Evolutionary conservation across 352 stramenopile species (phyloP).

Genomic region (Phytopythium vexans): DNA sequence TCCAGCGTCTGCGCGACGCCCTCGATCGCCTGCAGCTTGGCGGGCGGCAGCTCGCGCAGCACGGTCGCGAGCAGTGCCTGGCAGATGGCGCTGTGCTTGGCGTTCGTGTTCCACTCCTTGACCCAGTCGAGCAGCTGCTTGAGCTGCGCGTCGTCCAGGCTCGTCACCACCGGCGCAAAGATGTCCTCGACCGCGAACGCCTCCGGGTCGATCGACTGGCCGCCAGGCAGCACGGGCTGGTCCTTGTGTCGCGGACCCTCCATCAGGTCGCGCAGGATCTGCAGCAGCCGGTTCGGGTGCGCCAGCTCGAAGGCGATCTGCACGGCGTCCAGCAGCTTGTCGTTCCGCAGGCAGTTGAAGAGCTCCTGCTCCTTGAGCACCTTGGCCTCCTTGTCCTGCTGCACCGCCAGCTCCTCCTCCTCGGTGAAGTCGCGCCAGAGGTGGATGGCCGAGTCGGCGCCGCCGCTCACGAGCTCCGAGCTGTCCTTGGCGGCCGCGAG

Average conservation of each 20-base stretch:
- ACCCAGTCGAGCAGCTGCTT: constrained; percentile 92
- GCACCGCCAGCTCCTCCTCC: constrained; percentile 80
- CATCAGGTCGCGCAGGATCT: constrained; percentile 85
- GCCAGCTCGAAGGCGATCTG: constrained; percentile 91
- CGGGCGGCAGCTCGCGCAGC: constrained; percentile 66
- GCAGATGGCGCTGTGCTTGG: constrained; percentile 90
- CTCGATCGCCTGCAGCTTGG: constrained; percentile 68
- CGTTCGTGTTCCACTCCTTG: constrained; percentile 98
- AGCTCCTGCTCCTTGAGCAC: constrained; percentile 95
- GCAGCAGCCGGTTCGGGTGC: constrained; percentile 92
- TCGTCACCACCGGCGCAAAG: constrained; percentile 60
- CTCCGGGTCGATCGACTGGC: constrained; percentile 41
- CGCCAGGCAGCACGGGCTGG: constrained; percentile 37
- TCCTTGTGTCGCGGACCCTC: constrained; percentile 69
- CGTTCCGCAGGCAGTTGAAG: constrained; percentile 91
- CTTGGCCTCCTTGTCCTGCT: constrained; percentile 86
- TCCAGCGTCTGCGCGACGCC: constrained; percentile 83
- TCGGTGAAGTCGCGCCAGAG: constrained; percentile 95
- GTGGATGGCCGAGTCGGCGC: constrained; percentile 93
- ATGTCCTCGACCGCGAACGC: constrained; percentile 60
- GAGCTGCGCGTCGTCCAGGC: constrained; percentile 80
- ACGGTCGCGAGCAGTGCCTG: constrained; percentile 93
- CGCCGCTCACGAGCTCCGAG: constrained; percentile 91
- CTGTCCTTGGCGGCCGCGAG: constrained; percentile 88
- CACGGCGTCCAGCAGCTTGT: constrained; percentile 87